Conservation (phyloP, 1,284 basidiomycete species). For the Blastosporella zonata region DNA sequence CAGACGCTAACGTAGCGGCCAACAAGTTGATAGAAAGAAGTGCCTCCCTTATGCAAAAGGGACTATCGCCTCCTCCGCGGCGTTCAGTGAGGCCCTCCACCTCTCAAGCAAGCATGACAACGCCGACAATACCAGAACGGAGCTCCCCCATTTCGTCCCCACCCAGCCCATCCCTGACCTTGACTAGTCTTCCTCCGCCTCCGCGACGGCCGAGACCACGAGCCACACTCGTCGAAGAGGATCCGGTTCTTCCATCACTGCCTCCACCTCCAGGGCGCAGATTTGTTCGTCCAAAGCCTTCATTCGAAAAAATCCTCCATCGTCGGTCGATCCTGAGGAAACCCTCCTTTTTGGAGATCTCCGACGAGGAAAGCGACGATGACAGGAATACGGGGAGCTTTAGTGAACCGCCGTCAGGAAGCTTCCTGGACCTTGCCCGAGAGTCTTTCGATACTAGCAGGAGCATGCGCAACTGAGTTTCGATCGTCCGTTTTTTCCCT, state of each 20-base stretch:
- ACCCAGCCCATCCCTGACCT: slow-evolving; percentile 26
- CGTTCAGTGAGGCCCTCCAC: slow-evolving; percentile 25
- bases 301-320: slow-evolving; percentile 33
- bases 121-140: slow-evolving; percentile 17
- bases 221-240: slow-evolving; percentile 26
- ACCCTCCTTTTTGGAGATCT: slow-evolving; percentile 70
- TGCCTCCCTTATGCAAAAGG: slow-evolving; percentile 21
- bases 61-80: slow-evolving; percentile 16
- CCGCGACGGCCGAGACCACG: slow-evolving; percentile 36
- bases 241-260: slow-evolving; percentile 17
- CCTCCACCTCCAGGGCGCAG: slow-evolving; percentile 28
- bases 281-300: slow-evolving; percentile 24
- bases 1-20: slow-evolving; percentile 13
- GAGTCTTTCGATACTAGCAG: slow-evolving; percentile 62
- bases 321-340: slow-evolving; percentile 54
- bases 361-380: slow-evolving; percentile 44
- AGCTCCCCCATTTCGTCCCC: slow-evolving; percentile 16
- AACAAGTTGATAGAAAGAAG: slow-evolving; percentile 19
- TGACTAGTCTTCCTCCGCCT: slow-evolving; percentile 44
- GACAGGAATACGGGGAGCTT: slow-evolving; percentile 25
- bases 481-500: slow-evolving; percentile 14
- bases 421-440: slow-evolving; percentile 65
- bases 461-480: slow-evolving; percentile 33
- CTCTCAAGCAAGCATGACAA: slow-evolving; percentile 21
- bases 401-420: slow-evolving; percentile 33